Evolutionary conservation across 257 asterid species (phyloP).

Genomic region (Ajuga chamaepitys): DNA sequence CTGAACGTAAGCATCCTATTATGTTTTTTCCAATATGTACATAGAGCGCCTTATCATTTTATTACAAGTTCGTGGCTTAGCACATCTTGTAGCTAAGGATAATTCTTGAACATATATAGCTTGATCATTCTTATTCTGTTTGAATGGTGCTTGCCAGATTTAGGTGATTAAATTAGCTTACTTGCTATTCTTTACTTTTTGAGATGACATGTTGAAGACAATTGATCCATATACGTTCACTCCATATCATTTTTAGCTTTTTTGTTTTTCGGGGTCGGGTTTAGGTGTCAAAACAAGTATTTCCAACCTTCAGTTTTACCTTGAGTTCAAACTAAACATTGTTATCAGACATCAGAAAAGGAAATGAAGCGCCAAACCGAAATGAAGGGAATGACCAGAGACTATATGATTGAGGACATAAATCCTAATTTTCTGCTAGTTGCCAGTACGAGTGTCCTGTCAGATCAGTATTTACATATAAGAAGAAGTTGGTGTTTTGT

Average conservation of each 20-base stretch:
- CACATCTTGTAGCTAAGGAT: too few species aligned
- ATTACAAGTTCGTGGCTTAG: too few species aligned
- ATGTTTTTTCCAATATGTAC: neutral
- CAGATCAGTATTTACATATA: neutral
- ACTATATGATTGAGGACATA: neutral
- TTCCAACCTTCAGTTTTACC: neutral
- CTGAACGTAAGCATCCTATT: constrained; percentile 67
- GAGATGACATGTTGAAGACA: neutral
- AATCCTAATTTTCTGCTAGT: neutral
- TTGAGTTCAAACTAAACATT: neutral
- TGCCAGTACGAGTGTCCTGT: neutral
- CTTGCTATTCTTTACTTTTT: neutral
- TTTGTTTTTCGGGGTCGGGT: too few species aligned
- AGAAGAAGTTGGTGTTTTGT: neutral
- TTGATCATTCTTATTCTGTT: too few species aligned
- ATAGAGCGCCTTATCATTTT: too few species aligned
- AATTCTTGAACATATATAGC: too few species aligned
- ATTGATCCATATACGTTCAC: neutral
- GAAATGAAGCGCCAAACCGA: neutral
- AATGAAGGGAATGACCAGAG: neutral
- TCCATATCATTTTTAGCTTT: neutral
- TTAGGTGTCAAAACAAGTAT: too few species aligned
- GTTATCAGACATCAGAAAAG: neutral
- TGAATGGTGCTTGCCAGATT: too few species aligned
- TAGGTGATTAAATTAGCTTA: too few species aligned